Conservation (phyloP, 2,329 filamentous ascomycete species). For the Escovopsis weberi region DNA sequence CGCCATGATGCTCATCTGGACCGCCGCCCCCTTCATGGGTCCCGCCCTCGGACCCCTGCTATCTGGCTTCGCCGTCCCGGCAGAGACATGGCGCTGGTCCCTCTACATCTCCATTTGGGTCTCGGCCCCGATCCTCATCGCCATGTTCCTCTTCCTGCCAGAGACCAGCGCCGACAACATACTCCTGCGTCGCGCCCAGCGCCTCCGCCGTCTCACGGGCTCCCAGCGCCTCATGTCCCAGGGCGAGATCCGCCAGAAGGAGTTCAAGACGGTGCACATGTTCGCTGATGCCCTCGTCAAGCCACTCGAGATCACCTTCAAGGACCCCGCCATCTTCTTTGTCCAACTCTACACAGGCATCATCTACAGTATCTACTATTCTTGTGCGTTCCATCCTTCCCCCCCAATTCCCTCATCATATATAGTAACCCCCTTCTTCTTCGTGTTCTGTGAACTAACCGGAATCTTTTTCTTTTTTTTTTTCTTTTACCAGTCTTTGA, state of each 20-base stretch:
- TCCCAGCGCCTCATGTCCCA: conserved; percentile 41
- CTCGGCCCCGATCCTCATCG: conserved; percentile 40
- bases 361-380: conserved; percentile 48
- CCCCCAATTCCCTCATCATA: not conserved
- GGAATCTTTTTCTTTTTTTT: not conserved
- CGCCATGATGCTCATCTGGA: conserved; percentile 46
- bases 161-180: conserved; percentile 48
- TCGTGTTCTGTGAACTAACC: not conserved
- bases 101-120: conserved; percentile 51
- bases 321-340: conserved; percentile 48
- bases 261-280: conserved; percentile 32
- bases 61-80: conserved; percentile 43
- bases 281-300: conserved; percentile 43
- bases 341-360: conserved; percentile 47
- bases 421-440: not conserved
- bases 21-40: conserved; percentile 35
- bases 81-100: conserved; percentile 48
- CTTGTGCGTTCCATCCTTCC: conserved; percentile 22
- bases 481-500: conserved; percentile 33
- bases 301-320: conserved; percentile 43
- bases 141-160: conserved; percentile 48
- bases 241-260: conserved; percentile 48
- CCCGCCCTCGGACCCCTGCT: conserved; percentile 46
- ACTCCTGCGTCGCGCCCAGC: conserved; percentile 42
- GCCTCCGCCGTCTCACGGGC: conserved; percentile 48